phyloP scores from a whole-genome alignment of 2,329 filamentous ascomycete species.

The Aspergillus proliferans region DNA sequence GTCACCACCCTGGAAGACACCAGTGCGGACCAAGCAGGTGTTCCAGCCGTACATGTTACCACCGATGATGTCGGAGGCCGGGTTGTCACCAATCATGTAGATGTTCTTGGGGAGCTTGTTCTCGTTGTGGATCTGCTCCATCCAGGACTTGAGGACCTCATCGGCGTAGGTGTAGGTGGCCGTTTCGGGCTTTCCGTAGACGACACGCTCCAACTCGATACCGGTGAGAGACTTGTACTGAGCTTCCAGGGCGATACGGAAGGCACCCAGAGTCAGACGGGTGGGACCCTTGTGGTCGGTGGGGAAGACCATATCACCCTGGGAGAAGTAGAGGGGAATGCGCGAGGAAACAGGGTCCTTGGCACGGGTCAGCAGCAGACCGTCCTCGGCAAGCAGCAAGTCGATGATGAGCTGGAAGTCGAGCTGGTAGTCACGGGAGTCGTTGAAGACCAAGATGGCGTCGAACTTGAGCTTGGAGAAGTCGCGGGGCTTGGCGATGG shows the following conservation, averaged over 20 bases:
- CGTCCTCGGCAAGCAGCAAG: slow-evolving; percentile 62
- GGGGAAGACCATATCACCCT: slow-evolving; percentile 60
- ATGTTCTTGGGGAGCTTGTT: slow-evolving; percentile 62
- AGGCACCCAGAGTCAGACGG: slow-evolving; percentile 67
- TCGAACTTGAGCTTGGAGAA: slow-evolving; percentile 67
- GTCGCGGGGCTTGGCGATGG: slow-evolving; percentile 62
- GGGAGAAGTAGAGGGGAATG: slow-evolving; percentile 69
- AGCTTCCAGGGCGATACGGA: slow-evolving; percentile 67
- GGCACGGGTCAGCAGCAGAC: slow-evolving; percentile 58
- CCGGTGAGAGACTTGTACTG: slow-evolving; percentile 60
- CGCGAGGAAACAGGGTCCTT: slow-evolving; percentile 60
- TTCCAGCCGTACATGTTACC: slow-evolving; percentile 81
- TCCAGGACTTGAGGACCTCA: slow-evolving; percentile 66
- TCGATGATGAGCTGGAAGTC: slow-evolving; percentile 74
- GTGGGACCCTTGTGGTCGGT: slow-evolving; percentile 57
- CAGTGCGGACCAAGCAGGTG: slow-evolving; percentile 69
- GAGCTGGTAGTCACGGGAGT: slow-evolving; percentile 67
- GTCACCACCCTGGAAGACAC: slow-evolving; percentile 69
- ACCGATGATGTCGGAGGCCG: slow-evolving; percentile 65
- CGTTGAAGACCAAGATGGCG: slow-evolving; percentile 68
- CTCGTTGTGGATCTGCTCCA: slow-evolving; percentile 69
- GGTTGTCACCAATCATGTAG: slow-evolving; percentile 74
- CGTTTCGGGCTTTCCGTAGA: slow-evolving; percentile 68
- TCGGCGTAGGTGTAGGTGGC: slow-evolving; percentile 76
- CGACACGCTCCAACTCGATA: slow-evolving; percentile 65